Percentiles rank a stretch among this genome's conserved stretches.
phyloP scores from a whole-genome alignment of 257 asterid species.

The Leonotis leonurus region DNA sequence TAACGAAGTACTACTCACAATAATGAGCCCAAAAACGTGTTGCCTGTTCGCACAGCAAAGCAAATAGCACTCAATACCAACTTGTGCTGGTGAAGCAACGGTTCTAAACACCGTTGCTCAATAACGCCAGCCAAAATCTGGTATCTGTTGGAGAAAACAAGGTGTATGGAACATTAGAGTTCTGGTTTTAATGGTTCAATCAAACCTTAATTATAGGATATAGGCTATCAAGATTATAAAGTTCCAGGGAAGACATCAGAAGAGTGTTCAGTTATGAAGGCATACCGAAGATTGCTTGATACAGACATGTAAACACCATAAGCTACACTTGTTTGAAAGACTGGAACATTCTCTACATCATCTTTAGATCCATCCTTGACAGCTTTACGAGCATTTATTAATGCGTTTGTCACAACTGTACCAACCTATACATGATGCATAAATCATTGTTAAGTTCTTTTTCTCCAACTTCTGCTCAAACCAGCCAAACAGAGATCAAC shows the following conservation, averaged over 20 bases:
- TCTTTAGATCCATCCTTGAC: conserved; percentile 44
- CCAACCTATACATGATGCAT: conserved; percentile 59
- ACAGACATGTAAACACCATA: conserved; percentile 90
- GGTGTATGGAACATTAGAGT: no score
- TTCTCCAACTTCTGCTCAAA: no score
- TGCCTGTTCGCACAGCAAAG: conserved; percentile 94
- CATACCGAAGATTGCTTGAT: conserved; percentile 89
- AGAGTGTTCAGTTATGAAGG: no score
- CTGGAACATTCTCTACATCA: conserved; percentile 73
- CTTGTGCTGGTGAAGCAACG: conserved; percentile 75
- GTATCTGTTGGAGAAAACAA: conserved; percentile 45
- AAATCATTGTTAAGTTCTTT: conserved; percentile 1
- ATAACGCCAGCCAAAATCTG: conserved; percentile 86
- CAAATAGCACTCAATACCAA: conserved; percentile 65
- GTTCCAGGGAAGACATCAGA: background rate
- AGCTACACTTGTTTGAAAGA: conserved; percentile 67
- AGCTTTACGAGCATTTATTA: conserved; percentile 73
- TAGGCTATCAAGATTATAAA: no score
- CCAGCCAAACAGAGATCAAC: no score
- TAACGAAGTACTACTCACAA: conserved; percentile 47
- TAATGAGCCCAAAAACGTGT: conserved; percentile 80
- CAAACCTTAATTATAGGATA: no score
- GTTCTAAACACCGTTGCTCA: conserved; percentile 79
- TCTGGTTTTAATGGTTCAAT: no score
- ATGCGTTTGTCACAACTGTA: conserved; percentile 61